A percentile compares a stretch with the other conserved stretches of the same genome.
Evolutionary conservation across 106 monocot genomes (phyloP).

Genomic region (Allium sativum): DNA sequence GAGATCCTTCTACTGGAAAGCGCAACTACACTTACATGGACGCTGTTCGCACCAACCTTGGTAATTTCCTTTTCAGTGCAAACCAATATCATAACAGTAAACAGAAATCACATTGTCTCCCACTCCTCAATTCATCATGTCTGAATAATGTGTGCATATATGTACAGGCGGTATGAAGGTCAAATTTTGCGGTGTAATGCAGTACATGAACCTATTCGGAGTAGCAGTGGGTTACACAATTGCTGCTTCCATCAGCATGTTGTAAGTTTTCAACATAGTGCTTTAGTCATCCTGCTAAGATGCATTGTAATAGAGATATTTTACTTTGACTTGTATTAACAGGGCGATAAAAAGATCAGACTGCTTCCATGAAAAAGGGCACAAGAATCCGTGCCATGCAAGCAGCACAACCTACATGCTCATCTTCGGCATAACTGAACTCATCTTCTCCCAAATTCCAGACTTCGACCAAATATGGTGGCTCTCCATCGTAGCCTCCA

Average conservation of each 20-base stretch:
- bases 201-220: constrained; percentile 39
- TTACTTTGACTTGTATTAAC: not conserved
- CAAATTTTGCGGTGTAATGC: constrained; percentile 30
- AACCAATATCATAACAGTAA: not conserved
- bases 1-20: constrained; percentile 48
- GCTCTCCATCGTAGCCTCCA: constrained; percentile 39
- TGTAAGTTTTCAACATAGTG: constrained; percentile 14
- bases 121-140: not conserved
- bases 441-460: constrained; percentile 34
- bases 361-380: constrained; percentile 27
- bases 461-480: constrained; percentile 39
- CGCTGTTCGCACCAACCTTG: constrained; percentile 53
- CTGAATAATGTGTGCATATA: not conserved
- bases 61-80: constrained; percentile 4
- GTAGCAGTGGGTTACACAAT: constrained; percentile 49
- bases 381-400: constrained; percentile 14
- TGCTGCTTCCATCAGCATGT: constrained; percentile 53
- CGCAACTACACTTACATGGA: constrained; percentile 75
- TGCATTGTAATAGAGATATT: not conserved
- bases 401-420: constrained; percentile 35
- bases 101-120: not conserved
- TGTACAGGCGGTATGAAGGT: constrained; percentile 31
- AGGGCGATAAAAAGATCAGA: constrained; percentile 27
- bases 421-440: constrained; percentile 23
- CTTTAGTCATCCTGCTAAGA: not conserved